Evolutionary conservation across 345 rosid genomes (phyloP).

Genomic region (Aquilaria sinensis): DNA sequence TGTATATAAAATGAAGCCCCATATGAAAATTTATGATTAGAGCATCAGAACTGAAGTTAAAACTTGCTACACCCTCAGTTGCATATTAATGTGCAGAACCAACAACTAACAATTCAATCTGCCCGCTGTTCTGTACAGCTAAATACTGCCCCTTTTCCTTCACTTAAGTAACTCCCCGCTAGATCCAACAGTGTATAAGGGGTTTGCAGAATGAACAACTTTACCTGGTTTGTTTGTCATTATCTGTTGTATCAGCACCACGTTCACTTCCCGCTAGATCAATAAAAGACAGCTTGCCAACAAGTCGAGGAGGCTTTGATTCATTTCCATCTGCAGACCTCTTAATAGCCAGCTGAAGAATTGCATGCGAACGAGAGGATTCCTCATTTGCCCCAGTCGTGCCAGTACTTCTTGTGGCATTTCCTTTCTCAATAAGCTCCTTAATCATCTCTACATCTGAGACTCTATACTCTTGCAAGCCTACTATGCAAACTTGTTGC

Average conservation of each 20-base stretch:
- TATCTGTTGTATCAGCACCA: slow-evolving; percentile 99
- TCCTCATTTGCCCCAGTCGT: slow-evolving; percentile 99
- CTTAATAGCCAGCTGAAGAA: slow-evolving; percentile 93
- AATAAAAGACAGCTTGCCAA: slow-evolving; percentile 95
- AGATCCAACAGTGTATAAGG: too few relatives aligned
- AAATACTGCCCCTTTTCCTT: not conserved
- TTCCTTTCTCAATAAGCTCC: slow-evolving; percentile 95
- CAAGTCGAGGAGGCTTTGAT: slow-evolving; percentile 81
- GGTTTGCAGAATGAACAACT: not conserved
- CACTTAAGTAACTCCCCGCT: too few relatives aligned
- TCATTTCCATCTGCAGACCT: slow-evolving; percentile 74
- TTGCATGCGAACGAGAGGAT: slow-evolving; percentile 98
- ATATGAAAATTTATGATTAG: too few relatives aligned
- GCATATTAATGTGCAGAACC: not conserved
- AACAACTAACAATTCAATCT: too few relatives aligned
- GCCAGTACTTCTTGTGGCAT: slow-evolving; percentile 86
- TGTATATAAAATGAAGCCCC: too few relatives aligned
- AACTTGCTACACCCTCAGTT: too few relatives aligned
- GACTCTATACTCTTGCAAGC: slow-evolving; percentile 91
- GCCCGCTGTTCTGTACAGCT: too few relatives aligned
- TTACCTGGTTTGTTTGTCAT: slow-evolving; percentile 96
- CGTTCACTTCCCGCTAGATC: slow-evolving; percentile 99
- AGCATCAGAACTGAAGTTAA: too few relatives aligned
- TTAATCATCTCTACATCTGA: slow-evolving; percentile 90
- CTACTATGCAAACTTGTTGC: slow-evolving; percentile 97